phyloP scores from a whole-genome alignment of 345 rosid genomes.

The Ailanthus altissimus region DNA sequence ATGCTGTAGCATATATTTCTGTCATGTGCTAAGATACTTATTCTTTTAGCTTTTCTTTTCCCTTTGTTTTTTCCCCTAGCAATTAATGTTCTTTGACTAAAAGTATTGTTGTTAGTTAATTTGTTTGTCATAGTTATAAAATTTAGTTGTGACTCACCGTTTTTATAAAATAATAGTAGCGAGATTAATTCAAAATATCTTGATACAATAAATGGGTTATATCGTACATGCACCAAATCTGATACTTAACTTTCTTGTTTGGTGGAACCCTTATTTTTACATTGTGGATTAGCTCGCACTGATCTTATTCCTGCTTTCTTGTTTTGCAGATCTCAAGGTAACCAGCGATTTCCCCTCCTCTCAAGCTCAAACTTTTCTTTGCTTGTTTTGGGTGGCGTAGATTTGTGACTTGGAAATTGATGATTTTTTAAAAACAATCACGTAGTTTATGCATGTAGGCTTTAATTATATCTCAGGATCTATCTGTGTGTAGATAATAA shows the following conservation, averaged over 20 bases:
- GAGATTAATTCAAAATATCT: background rate
- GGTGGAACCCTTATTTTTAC: background rate
- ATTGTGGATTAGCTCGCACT: constrained; percentile 11
- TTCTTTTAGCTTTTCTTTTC: background rate
- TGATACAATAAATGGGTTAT: background rate
- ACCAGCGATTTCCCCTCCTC: constrained; percentile 37
- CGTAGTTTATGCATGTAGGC: background rate
- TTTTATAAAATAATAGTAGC: background rate
- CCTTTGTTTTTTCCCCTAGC: background rate
- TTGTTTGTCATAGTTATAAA: background rate
- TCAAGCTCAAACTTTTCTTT: constrained; percentile 26
- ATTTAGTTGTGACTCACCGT: background rate
- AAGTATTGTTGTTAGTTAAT: background rate
- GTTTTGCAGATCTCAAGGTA: constrained; percentile 94
- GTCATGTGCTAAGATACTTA: background rate
- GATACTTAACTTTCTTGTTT: constrained; percentile 10
- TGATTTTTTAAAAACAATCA: constrained; percentile 5
- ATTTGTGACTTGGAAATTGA: constrained; percentile 19
- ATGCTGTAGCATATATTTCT: background rate
- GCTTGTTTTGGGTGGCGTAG: constrained; percentile 25
- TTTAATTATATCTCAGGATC: background rate
- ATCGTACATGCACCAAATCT: background rate
- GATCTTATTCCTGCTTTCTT: constrained; percentile 18
- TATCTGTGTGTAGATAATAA: background rate
- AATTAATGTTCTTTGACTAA: background rate